These are phyloP conservation scores for Boletellus deceptivus DNA, from an alignment of 1,284 basidiomycete species.

Conservation along the genomic window DNA sequence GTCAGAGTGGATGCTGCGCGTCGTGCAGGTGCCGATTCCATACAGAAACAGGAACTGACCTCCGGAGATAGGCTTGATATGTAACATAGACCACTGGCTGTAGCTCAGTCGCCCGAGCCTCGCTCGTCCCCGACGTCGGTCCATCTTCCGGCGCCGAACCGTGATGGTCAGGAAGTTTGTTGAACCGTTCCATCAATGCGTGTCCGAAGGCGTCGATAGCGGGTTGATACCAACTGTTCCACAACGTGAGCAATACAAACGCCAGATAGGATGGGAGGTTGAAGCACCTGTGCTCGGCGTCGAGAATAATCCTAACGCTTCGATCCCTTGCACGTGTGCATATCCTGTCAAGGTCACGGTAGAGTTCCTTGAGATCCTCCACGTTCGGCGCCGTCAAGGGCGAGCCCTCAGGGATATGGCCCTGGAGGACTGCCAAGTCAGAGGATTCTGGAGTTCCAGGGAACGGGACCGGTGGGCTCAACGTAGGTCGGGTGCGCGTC, in stretches of 20 bases:
- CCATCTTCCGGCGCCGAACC: background rate
- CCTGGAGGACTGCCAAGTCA: conserved; percentile 24
- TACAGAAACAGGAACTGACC: conserved; percentile 40
- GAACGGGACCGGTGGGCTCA: conserved; percentile 22
- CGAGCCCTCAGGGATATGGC: conserved; percentile 36
- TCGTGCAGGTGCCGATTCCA: background rate
- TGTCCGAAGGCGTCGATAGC: conserved; percentile 79
- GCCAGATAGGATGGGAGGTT: background rate
- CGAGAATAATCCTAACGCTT: conserved; percentile 68
- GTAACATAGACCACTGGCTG: conserved; percentile 78
- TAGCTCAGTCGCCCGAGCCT: conserved; percentile 23
- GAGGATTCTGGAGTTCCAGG: conserved; percentile 30
- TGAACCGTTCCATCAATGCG: conserved; percentile 76
- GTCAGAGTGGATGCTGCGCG: background rate
- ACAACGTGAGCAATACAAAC: background rate
- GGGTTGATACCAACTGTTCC: conserved; percentile 73
- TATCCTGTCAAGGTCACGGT: conserved; percentile 57
- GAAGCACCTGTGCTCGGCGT: conserved; percentile 74
- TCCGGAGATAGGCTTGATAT: conserved; percentile 81
- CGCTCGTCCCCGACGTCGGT: conserved; percentile 2
- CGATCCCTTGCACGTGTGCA: conserved; percentile 58
- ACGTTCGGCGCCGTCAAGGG: conserved; percentile 55
- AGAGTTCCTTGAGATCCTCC: conserved; percentile 55
- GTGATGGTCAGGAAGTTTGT: conserved; percentile 46
- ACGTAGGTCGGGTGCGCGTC: conserved; percentile 17